Conservation (phyloP, 441 rosid genomes). For the Bruguiera hainesii region DNA sequence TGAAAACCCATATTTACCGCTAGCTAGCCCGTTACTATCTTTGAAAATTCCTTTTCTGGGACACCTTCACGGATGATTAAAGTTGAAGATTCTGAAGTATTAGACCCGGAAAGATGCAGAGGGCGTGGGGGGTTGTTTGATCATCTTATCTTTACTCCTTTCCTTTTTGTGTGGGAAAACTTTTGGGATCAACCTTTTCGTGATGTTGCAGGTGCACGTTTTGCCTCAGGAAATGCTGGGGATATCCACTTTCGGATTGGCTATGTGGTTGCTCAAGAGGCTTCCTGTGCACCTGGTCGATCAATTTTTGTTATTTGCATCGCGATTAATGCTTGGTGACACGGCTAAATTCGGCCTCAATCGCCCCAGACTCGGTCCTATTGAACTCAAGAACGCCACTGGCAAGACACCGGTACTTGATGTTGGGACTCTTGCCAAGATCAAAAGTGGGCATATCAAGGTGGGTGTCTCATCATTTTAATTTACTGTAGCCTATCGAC, state of each 20-base stretch:
- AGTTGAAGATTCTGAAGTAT: conserved; percentile 20
- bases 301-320: conserved; percentile 46
- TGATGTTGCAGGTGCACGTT: conserved; percentile 63
- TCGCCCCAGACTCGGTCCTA: conserved; percentile 72
- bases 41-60: conserved; percentile 3
- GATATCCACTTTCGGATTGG: conserved; percentile 63
- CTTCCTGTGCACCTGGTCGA: conserved; percentile 61
- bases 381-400: conserved; percentile 49
- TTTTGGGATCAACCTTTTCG: conserved; percentile 4
- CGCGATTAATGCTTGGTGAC: conserved; percentile 56
- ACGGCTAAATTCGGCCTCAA: conserved; percentile 50
- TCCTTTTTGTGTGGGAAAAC: background rate
- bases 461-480: conserved; percentile 18
- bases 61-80: background rate
- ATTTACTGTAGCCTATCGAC: background rate
- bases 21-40: conserved; percentile 8
- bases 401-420: conserved; percentile 89
- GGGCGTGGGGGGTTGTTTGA: conserved; percentile 10
- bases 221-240: conserved; percentile 87
- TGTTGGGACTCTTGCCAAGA: conserved; percentile 65
- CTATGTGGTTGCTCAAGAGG: conserved; percentile 75
- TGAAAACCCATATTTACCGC: conserved; percentile 11
- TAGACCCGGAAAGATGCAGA: conserved; percentile 12
- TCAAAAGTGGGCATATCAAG: conserved; percentile 68
- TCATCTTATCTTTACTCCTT: conserved; percentile 8